Base-by-base conservation (phyloP, 2,329 filamentous ascomycete genomes). In the Aspergillus transmontanensis region DNA sequence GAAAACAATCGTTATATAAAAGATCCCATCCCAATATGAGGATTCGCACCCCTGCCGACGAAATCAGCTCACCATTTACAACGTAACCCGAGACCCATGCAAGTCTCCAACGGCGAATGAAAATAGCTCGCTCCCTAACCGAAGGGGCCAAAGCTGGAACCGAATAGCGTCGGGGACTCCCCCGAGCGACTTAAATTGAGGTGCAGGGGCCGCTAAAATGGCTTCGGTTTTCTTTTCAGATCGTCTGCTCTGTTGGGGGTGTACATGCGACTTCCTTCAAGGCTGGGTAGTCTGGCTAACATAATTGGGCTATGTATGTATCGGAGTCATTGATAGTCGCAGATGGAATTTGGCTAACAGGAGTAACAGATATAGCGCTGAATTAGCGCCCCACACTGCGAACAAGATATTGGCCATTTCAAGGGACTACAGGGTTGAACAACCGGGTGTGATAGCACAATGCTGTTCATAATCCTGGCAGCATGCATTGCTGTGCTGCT, bases 401-500 rank as follows among this genome's bases (percentile, higher is more conserved):
- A 46, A 46, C 43, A 43, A n/a, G 9, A 43, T 19, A 21, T 46
- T 41, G 19, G 16, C 39, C 19, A 41, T 9, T 41, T 41, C 19
- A 41, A 41, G 39, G 39, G 4, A 41, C 39, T n/a, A 41, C 39
- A 41, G 39, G 6, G 16, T n/a, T n/a, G 16, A 19, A 19, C 39
- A 46, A 23, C 10, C 10, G 4, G 43, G n/a, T 23, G 23, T 26
- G 26, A 28, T 28, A 28, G 6, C 51, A 30, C 26, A 28, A 68
- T 69, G 68, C 26, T 64, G 16, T 55, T 39, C 28, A 60, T 62
- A 56, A 55, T 72, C 54, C 58, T 72, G 16, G 30, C 56, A 48
- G 56, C 51, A 30, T 57, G 43, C 23, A 45, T 68, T 11, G 54
- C 67, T 9, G 67, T 65, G n/a, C 55, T 72, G 30, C 64, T 57